Conservation (phyloP, 306 rosid species). For the Hippophae rhamnoides region DNA sequence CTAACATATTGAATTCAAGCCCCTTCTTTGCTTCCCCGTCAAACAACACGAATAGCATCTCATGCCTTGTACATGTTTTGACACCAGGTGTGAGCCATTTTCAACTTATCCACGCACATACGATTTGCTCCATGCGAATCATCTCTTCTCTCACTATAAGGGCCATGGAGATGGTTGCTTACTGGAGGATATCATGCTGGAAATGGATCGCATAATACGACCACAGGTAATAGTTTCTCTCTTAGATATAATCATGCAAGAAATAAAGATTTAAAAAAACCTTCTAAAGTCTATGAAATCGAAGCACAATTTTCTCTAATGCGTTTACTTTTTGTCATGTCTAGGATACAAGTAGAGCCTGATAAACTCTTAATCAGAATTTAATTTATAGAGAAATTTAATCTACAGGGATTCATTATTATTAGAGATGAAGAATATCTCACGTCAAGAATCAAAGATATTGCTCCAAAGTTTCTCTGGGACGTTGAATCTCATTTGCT, state of each 20-base stretch:
- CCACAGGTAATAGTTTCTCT: slow-evolving; percentile 55
- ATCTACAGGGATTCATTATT: slow-evolving; percentile 65
- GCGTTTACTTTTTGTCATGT: background rate
- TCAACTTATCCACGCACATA: slow-evolving; percentile 90
- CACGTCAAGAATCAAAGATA: slow-evolving; percentile 45
- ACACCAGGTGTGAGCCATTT: slow-evolving; percentile 81
- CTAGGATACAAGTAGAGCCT: background rate
- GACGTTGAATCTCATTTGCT: slow-evolving; percentile 48
- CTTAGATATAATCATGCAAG: background rate
- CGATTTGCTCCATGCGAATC: slow-evolving; percentile 72
- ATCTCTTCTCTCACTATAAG: slow-evolving; percentile 66
- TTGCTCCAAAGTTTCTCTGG: slow-evolving; percentile 72
- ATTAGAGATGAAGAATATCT: slow-evolving; percentile 58
- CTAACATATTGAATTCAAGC: background rate
- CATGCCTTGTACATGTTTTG: slow-evolving; percentile 22
- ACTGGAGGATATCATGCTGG: slow-evolving; percentile 80
- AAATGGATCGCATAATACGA: slow-evolving; percentile 80
- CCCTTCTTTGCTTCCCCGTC: no score
- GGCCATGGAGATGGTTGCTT: slow-evolving; percentile 45
- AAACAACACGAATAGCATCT: background rate
- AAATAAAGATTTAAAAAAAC: background rate
- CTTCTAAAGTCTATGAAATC: background rate
- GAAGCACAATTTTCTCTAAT: no score
- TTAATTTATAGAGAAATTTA: slow-evolving; percentile 3
- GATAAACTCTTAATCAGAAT: background rate